Conservation (phyloP, 805 yeast species). For the Metschnikowia proteae region DNA sequence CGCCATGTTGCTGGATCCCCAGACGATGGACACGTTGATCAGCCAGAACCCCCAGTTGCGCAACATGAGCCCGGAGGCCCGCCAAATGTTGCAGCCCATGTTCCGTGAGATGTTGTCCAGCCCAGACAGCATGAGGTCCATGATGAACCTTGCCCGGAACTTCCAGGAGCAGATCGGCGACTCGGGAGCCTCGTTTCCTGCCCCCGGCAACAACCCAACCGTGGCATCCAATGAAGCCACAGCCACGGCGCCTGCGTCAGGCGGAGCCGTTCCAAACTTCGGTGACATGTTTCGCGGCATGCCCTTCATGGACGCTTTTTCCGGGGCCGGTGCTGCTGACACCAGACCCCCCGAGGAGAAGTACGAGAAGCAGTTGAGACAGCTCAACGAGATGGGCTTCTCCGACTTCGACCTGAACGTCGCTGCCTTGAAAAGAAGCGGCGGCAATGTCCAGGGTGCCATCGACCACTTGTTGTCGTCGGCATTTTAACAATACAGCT, state of each 20-base stretch:
- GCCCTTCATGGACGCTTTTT: conserved; percentile 48
- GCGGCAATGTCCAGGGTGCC: conserved; percentile 97
- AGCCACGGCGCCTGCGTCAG: conserved; percentile 2
- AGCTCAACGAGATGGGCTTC: conserved; percentile 57
- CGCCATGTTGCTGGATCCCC: conserved; percentile 80
- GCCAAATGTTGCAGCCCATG: conserved; percentile 80
- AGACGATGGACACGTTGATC: conserved; percentile 78
- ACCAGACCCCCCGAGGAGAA: conserved; percentile 46
- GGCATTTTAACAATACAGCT: neutral
- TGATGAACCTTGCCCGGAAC: conserved; percentile 70
- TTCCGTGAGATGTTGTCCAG: conserved; percentile 68
- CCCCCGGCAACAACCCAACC: conserved; percentile 39
- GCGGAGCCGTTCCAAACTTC: conserved; percentile 28
- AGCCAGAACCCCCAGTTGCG: conserved; percentile 80
- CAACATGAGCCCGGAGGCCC: conserved; percentile 83
- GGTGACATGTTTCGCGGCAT: conserved; percentile 36
- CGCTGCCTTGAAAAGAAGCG: conserved; percentile 87
- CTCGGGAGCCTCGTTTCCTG: conserved; percentile 29
- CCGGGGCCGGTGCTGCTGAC: conserved; percentile 34
- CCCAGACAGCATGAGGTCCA: conserved; percentile 80
- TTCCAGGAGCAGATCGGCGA: conserved; percentile 31
- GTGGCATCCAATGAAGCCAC: conserved; percentile 18
- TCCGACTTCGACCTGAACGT: conserved; percentile 90
- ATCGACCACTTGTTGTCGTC: conserved; percentile 66
- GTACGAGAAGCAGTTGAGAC: conserved; percentile 41